These are phyloP conservation scores for Verticillium nonalfalfae DNA, from an alignment of 2,329 filamentous ascomycete genomes.

Conservation along the genomic window DNA sequence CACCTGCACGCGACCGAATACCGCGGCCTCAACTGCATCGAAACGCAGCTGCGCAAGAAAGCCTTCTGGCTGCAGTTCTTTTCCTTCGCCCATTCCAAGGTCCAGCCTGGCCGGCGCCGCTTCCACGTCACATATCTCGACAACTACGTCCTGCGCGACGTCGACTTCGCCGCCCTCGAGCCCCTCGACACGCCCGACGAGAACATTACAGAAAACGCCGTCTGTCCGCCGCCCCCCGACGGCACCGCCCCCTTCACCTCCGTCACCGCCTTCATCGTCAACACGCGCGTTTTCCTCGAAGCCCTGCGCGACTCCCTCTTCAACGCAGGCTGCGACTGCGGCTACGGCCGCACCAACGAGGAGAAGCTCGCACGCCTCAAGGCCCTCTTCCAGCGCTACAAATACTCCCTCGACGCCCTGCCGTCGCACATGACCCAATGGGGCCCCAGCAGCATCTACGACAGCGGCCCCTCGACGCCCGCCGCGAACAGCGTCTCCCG, in stretches of 20 bases:
- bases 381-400: slow-evolving; percentile 19
- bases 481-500: neutral
- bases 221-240: slow-evolving; percentile 1
- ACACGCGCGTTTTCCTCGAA: slow-evolving; percentile 20
- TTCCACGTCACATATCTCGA: slow-evolving; percentile 20
- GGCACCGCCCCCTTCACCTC: slow-evolving; percentile 13
- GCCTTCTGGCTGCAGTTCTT: slow-evolving; percentile 29
- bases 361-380: slow-evolving; percentile 14
- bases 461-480: neutral
- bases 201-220: slow-evolving; percentile 16
- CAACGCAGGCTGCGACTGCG: slow-evolving; percentile 8
- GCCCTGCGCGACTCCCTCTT: slow-evolving; percentile 11
- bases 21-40: slow-evolving; percentile 21
- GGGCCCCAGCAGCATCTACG: slow-evolving; percentile 3
- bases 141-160: slow-evolving; percentile 16
- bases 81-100: slow-evolving; percentile 14
- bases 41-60: slow-evolving; percentile 27
- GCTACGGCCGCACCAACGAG: slow-evolving; percentile 6
- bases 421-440: slow-evolving; percentile 18
- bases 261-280: slow-evolving; percentile 19
- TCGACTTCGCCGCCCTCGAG: slow-evolving; percentile 23
- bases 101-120: slow-evolving; percentile 6
- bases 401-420: slow-evolving; percentile 21
- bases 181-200: slow-evolving; percentile 24
- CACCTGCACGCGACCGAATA: slow-evolving; percentile 22